Base-by-base conservation (phyloP, 2,329 filamentous ascomycete genomes). In the Fusarium torulosum region DNA sequence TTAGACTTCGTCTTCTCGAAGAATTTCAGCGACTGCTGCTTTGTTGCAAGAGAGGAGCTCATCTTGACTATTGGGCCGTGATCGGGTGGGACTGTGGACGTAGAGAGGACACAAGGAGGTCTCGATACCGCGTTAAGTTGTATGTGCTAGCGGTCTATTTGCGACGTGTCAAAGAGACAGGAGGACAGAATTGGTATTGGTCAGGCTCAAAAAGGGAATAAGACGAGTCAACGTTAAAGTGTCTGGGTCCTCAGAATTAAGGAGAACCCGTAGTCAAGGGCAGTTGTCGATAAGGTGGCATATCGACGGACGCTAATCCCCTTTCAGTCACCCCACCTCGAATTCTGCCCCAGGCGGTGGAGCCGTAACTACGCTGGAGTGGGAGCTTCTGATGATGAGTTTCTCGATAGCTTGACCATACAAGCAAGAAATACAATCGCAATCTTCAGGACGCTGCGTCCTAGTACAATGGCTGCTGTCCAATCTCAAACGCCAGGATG, bases 1-100 rank as follows among this genome's bases (percentile, higher is more conserved):
- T 97, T 97, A 59, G 90, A 87, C 86, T 97, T 97, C 79, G 98
- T 84, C 84, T 97, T 97, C 84, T 97, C 92, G 82, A 99, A 99
- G 80, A 99, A 93, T 83, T 94, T 95, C 79, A 95, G 92, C 82
- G 95, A 97, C 85, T 98, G 90, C 78, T 93, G 89, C 86, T 98
- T 99, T 53, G 92, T 91, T 77, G 96, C 96, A 73, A 91, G 84
- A 77, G 80, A 85, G 79, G 80, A 85, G 79, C 83, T 86, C 88
- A 90, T 90, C 59, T 78, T 88, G 82, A 73, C 72, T 66, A 68
- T 60, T 64, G 53, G 52, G 56, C 53, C 62, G 66, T 44, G 58
- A 47, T 59, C 40, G 52, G 37, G 63, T 31, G n/a, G 46, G 43
- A 43, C 41, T 47, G 53, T 45, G 46, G 40, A 45, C 44, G 52